A percentile compares a stretch with the other conserved stretches of the same genome.
phyloP scores from a whole-genome alignment of 176 grass and related monocot species.

The Eragrostis nindensis region DNA sequence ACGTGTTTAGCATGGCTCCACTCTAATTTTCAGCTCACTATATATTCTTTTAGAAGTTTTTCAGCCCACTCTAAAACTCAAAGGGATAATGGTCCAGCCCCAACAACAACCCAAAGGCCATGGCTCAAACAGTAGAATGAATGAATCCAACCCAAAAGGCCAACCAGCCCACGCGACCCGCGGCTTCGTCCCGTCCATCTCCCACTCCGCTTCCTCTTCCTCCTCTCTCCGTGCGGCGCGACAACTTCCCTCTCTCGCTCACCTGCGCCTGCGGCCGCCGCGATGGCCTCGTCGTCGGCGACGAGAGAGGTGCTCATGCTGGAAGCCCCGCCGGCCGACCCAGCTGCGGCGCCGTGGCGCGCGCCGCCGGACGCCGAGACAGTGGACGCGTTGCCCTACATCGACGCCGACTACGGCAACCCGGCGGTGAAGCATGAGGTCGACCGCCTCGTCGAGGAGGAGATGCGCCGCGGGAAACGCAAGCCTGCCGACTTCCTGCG shows the following conservation, averaged over 20 bases:
- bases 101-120: background rate
- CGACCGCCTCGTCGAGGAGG: conserved; percentile 85
- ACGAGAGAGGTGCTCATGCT: conserved; percentile 84
- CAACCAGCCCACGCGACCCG: background rate
- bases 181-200: background rate
- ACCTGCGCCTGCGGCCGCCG: background rate
- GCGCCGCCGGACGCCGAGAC: conserved; percentile 68
- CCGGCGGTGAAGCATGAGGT: conserved; percentile 84
- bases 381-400: conserved; percentile 93
- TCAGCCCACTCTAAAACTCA: too few species aligned
- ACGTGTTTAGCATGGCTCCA: too few species aligned
- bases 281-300: conserved; percentile 52
- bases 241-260: background rate
- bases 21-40: too few species aligned
- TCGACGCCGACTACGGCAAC: conserved; percentile 94
- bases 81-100: background rate
- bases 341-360: conserved; percentile 46
- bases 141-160: background rate
- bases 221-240: conserved; percentile 9
- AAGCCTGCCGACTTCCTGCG: conserved; percentile 96
- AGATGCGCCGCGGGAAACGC: conserved; percentile 73
- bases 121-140: background rate
- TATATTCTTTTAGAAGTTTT: too few species aligned
- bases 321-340: conserved; percentile 67
- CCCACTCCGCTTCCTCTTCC: background rate